These are phyloP conservation scores for Dictyostelium intermedium DNA, from an alignment of 78 protist genomes.

Conservation along the genomic window DNA sequence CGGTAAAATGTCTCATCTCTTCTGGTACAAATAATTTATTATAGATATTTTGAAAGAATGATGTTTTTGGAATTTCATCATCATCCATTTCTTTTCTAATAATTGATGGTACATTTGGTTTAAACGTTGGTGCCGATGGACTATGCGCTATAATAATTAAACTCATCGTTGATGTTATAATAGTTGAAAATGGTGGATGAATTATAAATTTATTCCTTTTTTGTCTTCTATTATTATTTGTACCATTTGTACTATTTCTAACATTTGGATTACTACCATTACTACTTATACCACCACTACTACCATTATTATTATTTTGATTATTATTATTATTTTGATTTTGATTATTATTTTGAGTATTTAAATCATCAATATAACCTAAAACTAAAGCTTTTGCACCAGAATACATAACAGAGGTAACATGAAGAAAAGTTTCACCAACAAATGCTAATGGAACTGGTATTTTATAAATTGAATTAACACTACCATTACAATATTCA, in stretches of 20 bases:
- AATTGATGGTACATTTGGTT: slow-evolving; percentile 76
- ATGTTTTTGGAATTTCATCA: not conserved
- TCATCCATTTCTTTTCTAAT: slow-evolving; percentile 27
- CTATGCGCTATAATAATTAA: slow-evolving; percentile 74
- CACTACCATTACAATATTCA: slow-evolving; percentile 78
- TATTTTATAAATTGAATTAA: slow-evolving; percentile 65
- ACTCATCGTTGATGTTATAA: slow-evolving; percentile 35
- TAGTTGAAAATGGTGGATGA: slow-evolving; percentile 72
- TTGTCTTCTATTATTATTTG: not conserved
- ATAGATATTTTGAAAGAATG: slow-evolving; percentile 14
- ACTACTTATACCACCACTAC: not conserved
- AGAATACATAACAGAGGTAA: slow-evolving; percentile 37
- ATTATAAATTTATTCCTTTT: slow-evolving; percentile 11
- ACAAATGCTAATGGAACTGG: slow-evolving; percentile 69
- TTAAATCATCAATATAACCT: slow-evolving; percentile 56
- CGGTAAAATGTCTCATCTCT: slow-evolving; percentile 7
- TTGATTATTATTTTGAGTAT: not conserved
- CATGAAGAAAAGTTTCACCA: slow-evolving; percentile 58
- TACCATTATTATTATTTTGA: not conserved
- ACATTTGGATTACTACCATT: not conserved
- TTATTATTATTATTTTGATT: not conserved
- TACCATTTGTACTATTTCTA: not conserved
- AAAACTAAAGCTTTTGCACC: slow-evolving; percentile 75
- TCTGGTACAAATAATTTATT: slow-evolving; percentile 66
- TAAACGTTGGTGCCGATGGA: slow-evolving; percentile 75